Conservation (phyloP, 2,329 filamentous ascomycete species). For the Fusarium sp. region DNA sequence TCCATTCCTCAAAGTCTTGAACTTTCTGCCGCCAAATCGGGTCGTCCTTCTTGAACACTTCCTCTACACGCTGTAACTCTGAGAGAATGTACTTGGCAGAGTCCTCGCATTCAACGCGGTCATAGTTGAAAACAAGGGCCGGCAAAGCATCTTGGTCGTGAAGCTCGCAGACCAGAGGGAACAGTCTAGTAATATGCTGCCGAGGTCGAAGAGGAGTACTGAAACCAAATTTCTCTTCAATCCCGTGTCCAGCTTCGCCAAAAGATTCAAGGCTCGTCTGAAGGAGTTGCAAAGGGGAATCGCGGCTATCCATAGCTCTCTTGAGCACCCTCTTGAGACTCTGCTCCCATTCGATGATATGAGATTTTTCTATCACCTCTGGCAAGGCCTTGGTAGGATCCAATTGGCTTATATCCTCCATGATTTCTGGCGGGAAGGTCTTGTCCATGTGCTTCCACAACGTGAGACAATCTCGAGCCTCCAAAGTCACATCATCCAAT, state of each 20-base stretch:
- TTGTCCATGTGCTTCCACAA: slow-evolving; percentile 74
- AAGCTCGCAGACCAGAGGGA: slow-evolving; percentile 69
- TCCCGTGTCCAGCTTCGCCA: neutral
- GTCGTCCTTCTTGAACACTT: slow-evolving; percentile 64
- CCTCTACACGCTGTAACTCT: slow-evolving; percentile 56
- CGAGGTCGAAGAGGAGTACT: too few relatives aligned
- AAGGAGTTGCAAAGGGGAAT: slow-evolving; percentile 54
- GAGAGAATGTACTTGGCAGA: slow-evolving; percentile 63
- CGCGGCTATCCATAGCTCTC: slow-evolving; percentile 67
- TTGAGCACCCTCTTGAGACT: slow-evolving; percentile 67
- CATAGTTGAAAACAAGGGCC: slow-evolving; percentile 82
- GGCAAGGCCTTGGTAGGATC: slow-evolving; percentile 62
- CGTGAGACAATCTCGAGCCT: slow-evolving; percentile 75
- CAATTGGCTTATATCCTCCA: slow-evolving; percentile 51
- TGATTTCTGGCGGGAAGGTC: slow-evolving; percentile 3
- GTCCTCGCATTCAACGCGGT: slow-evolving; percentile 71
- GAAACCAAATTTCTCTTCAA: neutral
- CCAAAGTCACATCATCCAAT: slow-evolving; percentile 74
- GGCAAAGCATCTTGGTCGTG: slow-evolving; percentile 74
- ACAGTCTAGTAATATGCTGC: slow-evolving; percentile 27
- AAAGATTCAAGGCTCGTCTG: slow-evolving; percentile 9
- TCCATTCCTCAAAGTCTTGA: slow-evolving; percentile 66
- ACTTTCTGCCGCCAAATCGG: slow-evolving; percentile 71
- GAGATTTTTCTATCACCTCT: slow-evolving; percentile 68
- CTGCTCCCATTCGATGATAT: slow-evolving; percentile 74